A percentile compares a stretch with the other conserved stretches of the same genome.
Evolutionary conservation across 495 filamentous ascomycete species (phyloP).

Genomic region (Clavariopsis aquatica): DNA sequence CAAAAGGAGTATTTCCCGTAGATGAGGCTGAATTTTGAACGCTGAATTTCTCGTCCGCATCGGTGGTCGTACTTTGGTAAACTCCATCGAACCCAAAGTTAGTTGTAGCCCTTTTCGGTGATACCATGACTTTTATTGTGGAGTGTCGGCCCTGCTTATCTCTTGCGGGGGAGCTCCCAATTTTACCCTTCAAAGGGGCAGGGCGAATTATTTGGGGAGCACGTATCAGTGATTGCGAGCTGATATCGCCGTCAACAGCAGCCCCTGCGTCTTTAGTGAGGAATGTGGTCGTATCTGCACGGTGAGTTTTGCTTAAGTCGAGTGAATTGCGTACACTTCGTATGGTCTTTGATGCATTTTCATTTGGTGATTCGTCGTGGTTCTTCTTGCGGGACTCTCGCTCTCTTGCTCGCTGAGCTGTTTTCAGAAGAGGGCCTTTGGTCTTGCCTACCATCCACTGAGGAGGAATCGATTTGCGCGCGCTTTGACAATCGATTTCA

Average conservation of each 20-base stretch:
- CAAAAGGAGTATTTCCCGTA: constrained; percentile 4
- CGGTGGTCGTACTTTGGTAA: not conserved
- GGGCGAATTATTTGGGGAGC: not conserved
- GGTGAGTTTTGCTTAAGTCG: constrained; percentile 11
- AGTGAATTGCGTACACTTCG: constrained; percentile 18
- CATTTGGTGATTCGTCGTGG: constrained; percentile 6
- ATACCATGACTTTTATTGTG: constrained; percentile 8
- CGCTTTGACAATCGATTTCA: constrained; percentile 2
- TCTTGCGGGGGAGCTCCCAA: constrained; percentile 11
- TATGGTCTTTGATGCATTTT: not conserved
- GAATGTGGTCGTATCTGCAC: constrained; percentile 9
- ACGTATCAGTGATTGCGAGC: not conserved
- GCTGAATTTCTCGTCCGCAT: not conserved
- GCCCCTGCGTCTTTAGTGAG: constrained; percentile 22
- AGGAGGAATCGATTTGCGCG: constrained; percentile 22
- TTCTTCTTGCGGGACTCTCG: constrained; percentile 27
- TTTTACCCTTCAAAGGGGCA: constrained; percentile 5
- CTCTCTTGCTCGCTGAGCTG: constrained; percentile 20
- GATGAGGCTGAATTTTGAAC: not conserved
- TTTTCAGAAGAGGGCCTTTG: constrained; percentile 19
- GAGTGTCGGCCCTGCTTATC: not conserved
- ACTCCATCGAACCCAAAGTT: not conserved
- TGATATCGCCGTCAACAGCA: constrained; percentile 18
- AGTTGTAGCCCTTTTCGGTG: constrained; percentile 5
- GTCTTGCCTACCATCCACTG: constrained; percentile 14